Percentiles rank a stretch among this genome's conserved stretches.
Conservation (phyloP, 1,139 yeast genomes). For the Saccharomyces hybrid region DNA sequence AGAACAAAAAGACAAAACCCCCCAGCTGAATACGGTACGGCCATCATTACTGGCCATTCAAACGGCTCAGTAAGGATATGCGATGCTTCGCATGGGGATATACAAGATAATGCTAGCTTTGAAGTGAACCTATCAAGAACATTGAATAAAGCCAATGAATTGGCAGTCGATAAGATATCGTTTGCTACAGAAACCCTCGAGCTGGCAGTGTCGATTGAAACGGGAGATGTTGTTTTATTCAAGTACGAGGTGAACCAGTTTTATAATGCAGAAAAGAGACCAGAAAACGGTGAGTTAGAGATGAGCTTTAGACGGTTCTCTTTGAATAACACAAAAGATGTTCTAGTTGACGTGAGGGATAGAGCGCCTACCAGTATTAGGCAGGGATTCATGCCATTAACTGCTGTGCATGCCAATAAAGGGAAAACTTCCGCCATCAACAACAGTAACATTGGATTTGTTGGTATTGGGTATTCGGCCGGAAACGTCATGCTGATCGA, state of each 20-base stretch:
- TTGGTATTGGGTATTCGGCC: slow-evolving; percentile 69
- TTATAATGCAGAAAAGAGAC: slow-evolving; percentile 31
- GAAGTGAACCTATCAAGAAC: slow-evolving; percentile 48
- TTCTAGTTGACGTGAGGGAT: slow-evolving; percentile 33
- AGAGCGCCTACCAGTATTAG: slow-evolving; percentile 39
- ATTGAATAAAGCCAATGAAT: slow-evolving; percentile 37
- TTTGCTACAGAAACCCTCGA: slow-evolving; percentile 77
- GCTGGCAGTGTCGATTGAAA: slow-evolving; percentile 50
- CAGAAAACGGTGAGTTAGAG: slow-evolving; percentile 23
- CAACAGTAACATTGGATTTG: slow-evolving; percentile 76
- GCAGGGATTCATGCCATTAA: slow-evolving; percentile 67
- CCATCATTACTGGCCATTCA: slow-evolving; percentile 72
- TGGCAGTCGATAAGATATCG: slow-evolving; percentile 52
- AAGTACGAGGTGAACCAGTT: slow-evolving; percentile 55
- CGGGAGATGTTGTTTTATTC: slow-evolving; percentile 72
- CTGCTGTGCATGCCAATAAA: slow-evolving; percentile 43
- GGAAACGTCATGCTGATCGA: slow-evolving; percentile 76
- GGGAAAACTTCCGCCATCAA: slow-evolving; percentile 52
- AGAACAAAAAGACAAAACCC: slow-evolving; percentile 43
- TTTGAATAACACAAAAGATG: slow-evolving; percentile 18
- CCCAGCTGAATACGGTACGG: slow-evolving; percentile 28
- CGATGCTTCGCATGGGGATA: slow-evolving; percentile 76
- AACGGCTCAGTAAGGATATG: slow-evolving; percentile 73
- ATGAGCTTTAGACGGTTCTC: slow-evolving; percentile 31
- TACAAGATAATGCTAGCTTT: slow-evolving; percentile 53